These are phyloP conservation scores for Drechslera avenae DNA, from an alignment of 2,329 filamentous ascomycete species.

Conservation along the genomic window DNA sequence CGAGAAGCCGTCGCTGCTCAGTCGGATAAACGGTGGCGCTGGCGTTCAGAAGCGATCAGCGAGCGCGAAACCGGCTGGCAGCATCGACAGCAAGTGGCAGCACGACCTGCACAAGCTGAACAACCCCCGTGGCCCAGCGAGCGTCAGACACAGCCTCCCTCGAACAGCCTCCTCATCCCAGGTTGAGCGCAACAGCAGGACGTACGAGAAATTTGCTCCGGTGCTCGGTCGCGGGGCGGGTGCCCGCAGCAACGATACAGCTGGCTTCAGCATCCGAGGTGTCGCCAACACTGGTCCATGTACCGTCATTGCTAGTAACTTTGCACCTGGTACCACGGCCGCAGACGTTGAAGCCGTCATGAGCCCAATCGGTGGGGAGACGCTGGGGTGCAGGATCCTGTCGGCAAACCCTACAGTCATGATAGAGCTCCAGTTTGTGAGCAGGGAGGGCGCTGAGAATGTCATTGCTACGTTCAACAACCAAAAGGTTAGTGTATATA, in stretches of 20 bases:
- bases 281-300: conserved; percentile 68
- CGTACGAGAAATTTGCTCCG: conserved; percentile 50
- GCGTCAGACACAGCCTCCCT: conserved; percentile 36
- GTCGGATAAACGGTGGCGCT: conserved; percentile 69
- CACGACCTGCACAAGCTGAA: conserved; percentile 67
- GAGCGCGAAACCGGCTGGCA: conserved; percentile 54
- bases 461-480: conserved; percentile 79
- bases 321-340: conserved; percentile 79
- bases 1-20: conserved; percentile 65
- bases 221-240: conserved; percentile 33
- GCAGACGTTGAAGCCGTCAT: conserved; percentile 84
- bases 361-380: conserved; percentile 69
- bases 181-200: conserved; percentile 50
- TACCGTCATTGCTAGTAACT: conserved; percentile 77
- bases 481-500: conserved; percentile 66
- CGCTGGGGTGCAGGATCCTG: conserved; percentile 70
- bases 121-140: conserved; percentile 47
- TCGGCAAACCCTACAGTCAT: conserved; percentile 73
- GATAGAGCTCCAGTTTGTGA: conserved; percentile 76
- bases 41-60: conserved; percentile 69
- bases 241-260: conserved; percentile 37
- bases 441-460: conserved; percentile 72
- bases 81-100: conserved; percentile 72
- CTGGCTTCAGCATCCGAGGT: conserved; percentile 72
- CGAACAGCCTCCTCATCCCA: conserved; percentile 49